Conservation (phyloP, 2,329 filamentous ascomycete genomes). For the Nemania bipapillata region DNA sequence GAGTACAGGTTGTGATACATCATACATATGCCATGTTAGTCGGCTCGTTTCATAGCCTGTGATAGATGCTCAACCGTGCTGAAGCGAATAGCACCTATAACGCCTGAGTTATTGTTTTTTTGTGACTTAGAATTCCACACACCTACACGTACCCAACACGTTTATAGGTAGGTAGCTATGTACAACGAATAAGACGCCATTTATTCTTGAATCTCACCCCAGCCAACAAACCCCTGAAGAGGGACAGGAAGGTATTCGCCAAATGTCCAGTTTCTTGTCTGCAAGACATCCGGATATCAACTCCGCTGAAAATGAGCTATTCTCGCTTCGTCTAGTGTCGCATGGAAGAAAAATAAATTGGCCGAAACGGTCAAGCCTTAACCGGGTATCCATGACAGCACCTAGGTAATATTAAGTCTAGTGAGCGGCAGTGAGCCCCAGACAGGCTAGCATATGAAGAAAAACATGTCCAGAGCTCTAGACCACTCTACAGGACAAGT, state of each 20-base stretch:
- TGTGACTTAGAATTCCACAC: background rate
- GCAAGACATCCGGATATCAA: background rate
- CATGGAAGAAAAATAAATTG: background rate
- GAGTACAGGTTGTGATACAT: conserved; percentile 9
- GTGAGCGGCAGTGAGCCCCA: background rate
- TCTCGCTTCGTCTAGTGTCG: background rate
- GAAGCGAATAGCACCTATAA: conserved; percentile 8
- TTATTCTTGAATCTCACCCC: background rate
- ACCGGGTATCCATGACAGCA: background rate
- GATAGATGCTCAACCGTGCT: background rate
- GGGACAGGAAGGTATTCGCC: background rate
- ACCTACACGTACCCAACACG: too few species aligned
- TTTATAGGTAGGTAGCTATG: too few species aligned
- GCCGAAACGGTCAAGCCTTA: background rate
- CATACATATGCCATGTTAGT: background rate
- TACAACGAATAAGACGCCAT: too few species aligned
- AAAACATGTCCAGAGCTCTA: background rate
- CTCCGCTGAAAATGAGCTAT: background rate
- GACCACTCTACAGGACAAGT: conserved; percentile 7
- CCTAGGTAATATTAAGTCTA: background rate
- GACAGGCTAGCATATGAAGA: background rate
- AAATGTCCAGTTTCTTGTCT: background rate
- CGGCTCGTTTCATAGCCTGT: background rate
- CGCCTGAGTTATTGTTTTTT: background rate
- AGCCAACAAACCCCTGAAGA: background rate